A percentile compares a stretch with the other conserved stretches of the same genome.
Evolutionary conservation across 1,139 yeast species (phyloP).

Genomic region (Saccharomyces pastorianus): DNA sequence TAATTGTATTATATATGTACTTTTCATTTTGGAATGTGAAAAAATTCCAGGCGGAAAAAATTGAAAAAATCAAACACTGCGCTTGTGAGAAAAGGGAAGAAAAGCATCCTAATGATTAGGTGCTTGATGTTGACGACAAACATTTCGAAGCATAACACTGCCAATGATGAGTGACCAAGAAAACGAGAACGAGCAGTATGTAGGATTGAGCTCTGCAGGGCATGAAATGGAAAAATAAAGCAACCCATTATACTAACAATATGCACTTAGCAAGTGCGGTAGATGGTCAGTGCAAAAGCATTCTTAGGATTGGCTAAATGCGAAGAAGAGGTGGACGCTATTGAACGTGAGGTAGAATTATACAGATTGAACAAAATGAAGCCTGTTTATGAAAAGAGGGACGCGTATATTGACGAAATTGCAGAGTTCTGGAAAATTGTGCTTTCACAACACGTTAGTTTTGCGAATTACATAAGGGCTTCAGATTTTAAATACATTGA

Average conservation of each 20-base stretch:
- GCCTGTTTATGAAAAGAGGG: constrained; percentile 44
- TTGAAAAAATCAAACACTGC: background rate
- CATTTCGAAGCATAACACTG: background rate
- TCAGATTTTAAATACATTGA: constrained; percentile 66
- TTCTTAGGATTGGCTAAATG: constrained; percentile 42
- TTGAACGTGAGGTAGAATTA: constrained; percentile 48
- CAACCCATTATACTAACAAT: constrained; percentile 4
- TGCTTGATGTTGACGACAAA: background rate
- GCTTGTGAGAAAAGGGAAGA: background rate
- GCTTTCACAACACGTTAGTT: constrained; percentile 66
- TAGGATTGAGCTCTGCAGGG: background rate
- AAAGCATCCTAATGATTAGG: background rate
- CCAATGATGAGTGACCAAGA: background rate
- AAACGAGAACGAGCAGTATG: background rate
- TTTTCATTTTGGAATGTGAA: background rate
- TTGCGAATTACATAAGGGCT: constrained; percentile 58
- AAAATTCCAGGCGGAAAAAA: background rate
- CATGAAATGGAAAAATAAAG: background rate
- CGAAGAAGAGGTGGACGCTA: constrained; percentile 47
- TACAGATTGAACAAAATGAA: constrained; percentile 44
- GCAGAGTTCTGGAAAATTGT: constrained; percentile 75
- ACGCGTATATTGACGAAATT: constrained; percentile 39
- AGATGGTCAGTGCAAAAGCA: constrained; percentile 16
- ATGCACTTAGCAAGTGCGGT: background rate
- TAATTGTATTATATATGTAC: background rate